Evolutionary conservation across 2,329 filamentous ascomycete species (phyloP), one percentile per base, ranked within the genome.

Genomic region (Exophiala viscosa): DNA sequence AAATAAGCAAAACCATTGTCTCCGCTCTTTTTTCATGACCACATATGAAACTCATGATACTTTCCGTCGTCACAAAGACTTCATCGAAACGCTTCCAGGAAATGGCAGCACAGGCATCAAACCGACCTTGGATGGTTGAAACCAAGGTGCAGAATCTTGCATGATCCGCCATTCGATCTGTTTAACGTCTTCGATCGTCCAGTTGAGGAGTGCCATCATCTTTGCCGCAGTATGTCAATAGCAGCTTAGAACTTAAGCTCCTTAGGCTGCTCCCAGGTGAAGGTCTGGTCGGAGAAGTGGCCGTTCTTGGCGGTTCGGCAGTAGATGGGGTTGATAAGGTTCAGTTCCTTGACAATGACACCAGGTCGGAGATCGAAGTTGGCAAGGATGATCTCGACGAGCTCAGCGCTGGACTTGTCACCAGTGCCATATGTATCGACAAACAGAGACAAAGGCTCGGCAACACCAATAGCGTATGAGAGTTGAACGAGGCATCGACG

Each of bases 241-340:
- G 7, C 10, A 23, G 66, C 73, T 83, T 96, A 97, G 76, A 89
- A 87, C 77, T 88, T 91, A 70, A 99, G 88, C 65, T 80, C 67
- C 88, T 96, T 96, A 70, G 93, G 92, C 84, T 97, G 84, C 85
- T 99, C 93, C 93, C 93, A 99, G 76, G 80, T 84, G 84, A 99
- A 99, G 75, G 75, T 80, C 84, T 96, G 93, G 88, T 96, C 93
- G 76, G 90, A 95, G 78, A 99, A 99, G 84, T 99, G 93, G 67
- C 93, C 93, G 79, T 97, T 97, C 88, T 96, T 96, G 77, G 93
- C 93, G 54, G 93, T 99, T 81, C 92, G 83, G 83, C 85, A 85
- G 86, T 99, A 99, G 81, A 97, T 96, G 71, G 93, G 93, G 77
- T 90, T 90, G 75, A 85, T 87, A 63, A 99, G 83, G 78, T 93